These are phyloP conservation scores for Ambrosia hybrid DNA, from an alignment of 140 eudicot genomes.

Conservation along the genomic window DNA sequence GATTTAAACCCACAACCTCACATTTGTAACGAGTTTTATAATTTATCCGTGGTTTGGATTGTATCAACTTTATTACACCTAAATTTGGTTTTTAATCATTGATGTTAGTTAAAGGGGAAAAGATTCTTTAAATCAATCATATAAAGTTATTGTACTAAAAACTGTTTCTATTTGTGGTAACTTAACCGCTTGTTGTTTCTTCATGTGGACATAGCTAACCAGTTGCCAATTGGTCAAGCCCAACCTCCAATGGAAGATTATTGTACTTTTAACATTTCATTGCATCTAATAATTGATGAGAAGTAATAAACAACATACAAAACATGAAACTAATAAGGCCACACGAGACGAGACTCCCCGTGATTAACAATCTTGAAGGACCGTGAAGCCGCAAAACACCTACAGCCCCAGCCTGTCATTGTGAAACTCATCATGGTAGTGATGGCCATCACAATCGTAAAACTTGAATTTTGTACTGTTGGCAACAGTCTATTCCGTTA, in stretches of 20 bases:
- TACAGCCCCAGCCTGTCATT: no score
- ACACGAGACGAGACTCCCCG: no score
- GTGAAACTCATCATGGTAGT: no score
- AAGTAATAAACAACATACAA: not conserved
- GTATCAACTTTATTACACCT: not conserved
- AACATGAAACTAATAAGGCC: not conserved
- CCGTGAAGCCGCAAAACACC: no score
- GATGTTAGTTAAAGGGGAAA: not conserved
- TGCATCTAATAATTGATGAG: not conserved
- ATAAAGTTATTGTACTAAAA: not conserved
- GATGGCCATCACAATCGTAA: no score
- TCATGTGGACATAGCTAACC: not conserved
- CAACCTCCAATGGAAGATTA: not conserved
- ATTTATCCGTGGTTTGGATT: not conserved
- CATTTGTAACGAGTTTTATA: no score
- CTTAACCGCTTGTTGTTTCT: conserved; percentile 5
- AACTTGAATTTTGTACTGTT: no score
- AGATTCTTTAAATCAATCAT: not conserved
- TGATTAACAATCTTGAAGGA: no score
- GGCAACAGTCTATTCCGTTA: no score
- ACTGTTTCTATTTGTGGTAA: conserved; percentile 15
- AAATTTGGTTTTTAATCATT: not conserved
- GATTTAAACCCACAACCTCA: no score
- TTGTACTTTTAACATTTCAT: not conserved
- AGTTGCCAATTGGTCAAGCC: conserved; percentile 4